phyloP scores from a whole-genome alignment of 306 rosid species.

The Vigna unguiculata region DNA sequence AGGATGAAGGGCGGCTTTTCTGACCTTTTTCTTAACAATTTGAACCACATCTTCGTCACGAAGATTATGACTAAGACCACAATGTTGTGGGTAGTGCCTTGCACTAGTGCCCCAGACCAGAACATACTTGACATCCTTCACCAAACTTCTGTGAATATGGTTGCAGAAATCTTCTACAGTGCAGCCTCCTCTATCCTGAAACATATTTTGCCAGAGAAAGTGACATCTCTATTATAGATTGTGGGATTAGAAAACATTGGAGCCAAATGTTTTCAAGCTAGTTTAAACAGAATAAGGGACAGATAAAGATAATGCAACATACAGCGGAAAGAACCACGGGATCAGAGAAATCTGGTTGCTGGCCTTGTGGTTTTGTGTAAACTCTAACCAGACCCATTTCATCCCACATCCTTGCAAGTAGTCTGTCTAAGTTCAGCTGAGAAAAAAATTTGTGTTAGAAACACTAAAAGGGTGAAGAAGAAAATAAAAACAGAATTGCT shows the following conservation, averaged over 20 bases:
- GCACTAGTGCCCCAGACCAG: constrained; percentile 98
- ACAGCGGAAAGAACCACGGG: constrained; percentile 97
- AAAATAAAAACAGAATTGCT: background rate
- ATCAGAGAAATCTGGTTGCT: constrained; percentile 94
- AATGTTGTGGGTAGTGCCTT: constrained; percentile 96
- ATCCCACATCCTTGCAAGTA: constrained; percentile 97
- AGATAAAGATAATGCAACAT: constrained; percentile 49
- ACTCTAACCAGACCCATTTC: constrained; percentile 99
- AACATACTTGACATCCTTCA: constrained; percentile 97
- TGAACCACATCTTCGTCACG: constrained; percentile 95
- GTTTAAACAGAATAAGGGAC: constrained; percentile 27
- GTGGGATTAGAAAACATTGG: constrained; percentile 1
- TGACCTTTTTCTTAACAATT: constrained; percentile 98
- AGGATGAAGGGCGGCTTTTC: constrained; percentile 22
- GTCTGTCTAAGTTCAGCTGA: constrained; percentile 97
- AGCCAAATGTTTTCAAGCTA: constrained; percentile 18
- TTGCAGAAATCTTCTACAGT: constrained; percentile 94
- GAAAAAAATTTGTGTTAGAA: constrained; percentile 29
- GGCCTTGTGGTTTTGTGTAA: constrained; percentile 99
- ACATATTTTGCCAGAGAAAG: constrained; percentile 43
- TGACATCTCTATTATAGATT: constrained; percentile 13
- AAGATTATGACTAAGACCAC: constrained; percentile 84
- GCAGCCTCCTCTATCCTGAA: constrained; percentile 98
- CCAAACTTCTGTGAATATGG: constrained; percentile 94
- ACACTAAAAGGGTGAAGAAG: background rate